Base-by-base conservation (phyloP, 352 stramenopile genomes). In the Phytophthora litchii region DNA sequence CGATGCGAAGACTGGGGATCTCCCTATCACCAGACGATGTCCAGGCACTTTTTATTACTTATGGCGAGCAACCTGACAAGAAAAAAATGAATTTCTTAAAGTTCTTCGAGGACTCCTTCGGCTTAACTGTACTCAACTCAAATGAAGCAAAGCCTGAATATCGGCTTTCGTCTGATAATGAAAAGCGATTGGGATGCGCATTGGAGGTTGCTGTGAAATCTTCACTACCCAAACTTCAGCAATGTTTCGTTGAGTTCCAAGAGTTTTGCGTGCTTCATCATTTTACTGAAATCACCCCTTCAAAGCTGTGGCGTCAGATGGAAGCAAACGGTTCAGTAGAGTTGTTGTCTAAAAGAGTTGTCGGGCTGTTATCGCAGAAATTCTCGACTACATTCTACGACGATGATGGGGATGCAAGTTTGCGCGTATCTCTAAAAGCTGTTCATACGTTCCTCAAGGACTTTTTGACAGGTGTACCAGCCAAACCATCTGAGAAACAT, bases 251-350 rank as follows among this genome's bases (percentile, higher is more conserved):
- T 4, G 46, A 73, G 3, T 73, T 89, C 14, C 60, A 80, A 38
- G 79, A 87, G 48, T 81, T 81, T 36, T 89, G 79, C 23, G 67
- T 86, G 3, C 54, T 84, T 14, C 69, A 81, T 19, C 65, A 67
- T 8, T 80, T 86, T 53, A 52, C 36, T 7, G 60, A 74, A 9
- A 64, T 86, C 23, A 23, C 54, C 0, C 47, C 63, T 5, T 49
- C 57, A 1, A 70, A 59, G 23, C 44, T 86, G 11, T 86, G 77
- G 72, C 76, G 74, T 40, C 52, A 83, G n/a, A 76, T 87, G 59
- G 63, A 86, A 10, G 47, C 59, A 12, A 75, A 71, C 17, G 76
- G 77, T 29, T 64, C 87, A 12, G 51, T 64, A 1, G 44, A 76
- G 1, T 42, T 89, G n/a, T 11, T 87, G 0, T 76, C 79, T 0